Evolutionary conservation across 179 eudicot species (phyloP), one percentile per base, ranked within the genome.

Genomic region (Gypsophila paniculata): DNA sequence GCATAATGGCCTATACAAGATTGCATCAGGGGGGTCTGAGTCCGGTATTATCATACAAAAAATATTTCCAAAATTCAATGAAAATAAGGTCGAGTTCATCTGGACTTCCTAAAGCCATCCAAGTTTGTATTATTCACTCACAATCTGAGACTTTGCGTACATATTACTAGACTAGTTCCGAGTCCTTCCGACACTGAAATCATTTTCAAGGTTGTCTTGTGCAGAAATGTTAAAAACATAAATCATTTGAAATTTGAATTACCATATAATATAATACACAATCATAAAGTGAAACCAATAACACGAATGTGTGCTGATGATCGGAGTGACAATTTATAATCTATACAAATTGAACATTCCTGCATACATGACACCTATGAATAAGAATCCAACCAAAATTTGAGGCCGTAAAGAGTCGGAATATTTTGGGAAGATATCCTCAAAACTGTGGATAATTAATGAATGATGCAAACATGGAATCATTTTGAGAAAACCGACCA

Each of bases 1-100:
- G 77, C 97, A 94, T 69, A 88, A 83, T 17, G 99, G 99, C 80
- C 99, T 94, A 63, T 53, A 52, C 5, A 18, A 78, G 69, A 75
- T 17, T 17, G 70, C 23, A 34, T 29, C 36, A 60, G 14, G 51
- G 51, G 42, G 39, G 34, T 36, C 63, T 3, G 48, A 18, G 58
- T 79, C 48, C 71, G 49, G 48, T 15, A 59, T 39, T 17, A 8
- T 51, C 29, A 68, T 19, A 68, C 15, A 4, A 29, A 29, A 8
- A 2, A 42, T 29, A 52, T 29, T 53, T 19, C 6, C 55, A 32
- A 34, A 62, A 62, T 10, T 61, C 15, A n/a, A 8, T n/a, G 13
- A 5, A 62, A 62, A 61, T 61, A 13, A 25, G 14, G 34, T 29
- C 63, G 14, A 25, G 18, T 23, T 11, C 25, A 15, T 19, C 61